Evolutionary conservation across 306 rosid genomes (phyloP).

Genomic region (Cucurbita maxima): DNA sequence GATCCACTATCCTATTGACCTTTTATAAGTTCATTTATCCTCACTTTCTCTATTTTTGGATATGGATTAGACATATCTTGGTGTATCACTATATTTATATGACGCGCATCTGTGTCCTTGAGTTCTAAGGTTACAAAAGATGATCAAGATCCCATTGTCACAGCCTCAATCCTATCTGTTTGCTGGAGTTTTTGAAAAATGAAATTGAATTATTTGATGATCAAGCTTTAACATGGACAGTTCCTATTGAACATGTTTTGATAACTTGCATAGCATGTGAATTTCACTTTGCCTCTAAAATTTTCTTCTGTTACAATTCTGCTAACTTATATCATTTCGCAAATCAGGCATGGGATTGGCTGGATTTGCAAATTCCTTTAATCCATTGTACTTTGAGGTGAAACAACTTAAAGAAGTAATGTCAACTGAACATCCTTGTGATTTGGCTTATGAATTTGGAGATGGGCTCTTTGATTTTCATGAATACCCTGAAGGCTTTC

Average conservation of each 20-base stretch:
- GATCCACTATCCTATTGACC: background rate
- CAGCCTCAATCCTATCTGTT: background rate
- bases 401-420: constrained; percentile 57
- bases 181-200: background rate
- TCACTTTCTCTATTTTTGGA: background rate
- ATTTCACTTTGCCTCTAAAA: background rate
- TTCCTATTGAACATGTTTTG: too few relatives aligned
- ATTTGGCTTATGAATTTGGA: constrained; percentile 66
- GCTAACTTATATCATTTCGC: background rate
- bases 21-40: background rate
- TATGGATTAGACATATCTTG: background rate
- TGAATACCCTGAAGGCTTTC: constrained; percentile 66
- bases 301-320: background rate
- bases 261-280: background rate
- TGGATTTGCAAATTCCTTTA: constrained; percentile 36
- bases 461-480: constrained; percentile 51
- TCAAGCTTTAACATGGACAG: background rate
- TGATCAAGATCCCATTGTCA: background rate
- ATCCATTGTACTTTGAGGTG: constrained; percentile 59
- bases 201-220: background rate
- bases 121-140: background rate
- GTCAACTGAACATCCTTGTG: constrained; percentile 93
- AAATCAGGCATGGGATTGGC: constrained; percentile 47
- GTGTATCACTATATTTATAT: background rate
- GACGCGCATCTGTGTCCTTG: background rate